Percentiles rank a stretch among this genome's conserved stretches.
Conservation (phyloP, 768 basidiomycete genomes). For the Mrakia blollopis region DNA sequence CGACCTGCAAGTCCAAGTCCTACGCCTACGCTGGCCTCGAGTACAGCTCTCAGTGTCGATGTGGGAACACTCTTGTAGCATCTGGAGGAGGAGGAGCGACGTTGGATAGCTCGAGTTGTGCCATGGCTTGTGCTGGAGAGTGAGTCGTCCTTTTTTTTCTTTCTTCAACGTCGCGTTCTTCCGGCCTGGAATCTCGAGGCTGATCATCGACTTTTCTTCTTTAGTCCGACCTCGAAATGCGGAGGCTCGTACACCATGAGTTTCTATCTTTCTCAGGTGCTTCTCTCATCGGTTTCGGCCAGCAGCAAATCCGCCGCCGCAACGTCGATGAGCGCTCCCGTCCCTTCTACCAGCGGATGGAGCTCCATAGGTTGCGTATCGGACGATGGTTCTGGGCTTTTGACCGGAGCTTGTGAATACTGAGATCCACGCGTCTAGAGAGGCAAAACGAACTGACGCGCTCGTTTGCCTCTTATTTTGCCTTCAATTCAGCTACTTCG, state of each 20-base stretch:
- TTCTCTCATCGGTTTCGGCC: background rate
- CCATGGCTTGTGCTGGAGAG: background rate
- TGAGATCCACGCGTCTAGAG: background rate
- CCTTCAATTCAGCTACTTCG: background rate
- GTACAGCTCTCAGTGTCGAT: background rate
- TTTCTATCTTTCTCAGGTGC: background rate
- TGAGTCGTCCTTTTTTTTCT: background rate
- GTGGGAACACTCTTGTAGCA: background rate
- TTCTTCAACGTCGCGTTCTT: background rate
- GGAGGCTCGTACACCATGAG: background rate
- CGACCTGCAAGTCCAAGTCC: background rate
- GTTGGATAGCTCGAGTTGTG: background rate
- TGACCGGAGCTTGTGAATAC: background rate
- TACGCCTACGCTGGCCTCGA: background rate
- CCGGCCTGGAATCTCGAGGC: background rate
- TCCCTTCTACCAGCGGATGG: background rate
- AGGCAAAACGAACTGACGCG: too few species aligned
- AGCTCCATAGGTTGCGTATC: background rate
- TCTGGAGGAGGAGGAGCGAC: background rate
- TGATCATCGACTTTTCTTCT: background rate
- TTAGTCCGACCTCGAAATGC: background rate
- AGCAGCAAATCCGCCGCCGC: background rate
- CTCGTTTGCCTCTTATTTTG: background rate
- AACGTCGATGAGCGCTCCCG: background rate
- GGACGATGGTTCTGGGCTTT: background rate